phyloP scores from a whole-genome alignment of 371 early-diverging fungal genomes.

The Mortierella sp. region DNA sequence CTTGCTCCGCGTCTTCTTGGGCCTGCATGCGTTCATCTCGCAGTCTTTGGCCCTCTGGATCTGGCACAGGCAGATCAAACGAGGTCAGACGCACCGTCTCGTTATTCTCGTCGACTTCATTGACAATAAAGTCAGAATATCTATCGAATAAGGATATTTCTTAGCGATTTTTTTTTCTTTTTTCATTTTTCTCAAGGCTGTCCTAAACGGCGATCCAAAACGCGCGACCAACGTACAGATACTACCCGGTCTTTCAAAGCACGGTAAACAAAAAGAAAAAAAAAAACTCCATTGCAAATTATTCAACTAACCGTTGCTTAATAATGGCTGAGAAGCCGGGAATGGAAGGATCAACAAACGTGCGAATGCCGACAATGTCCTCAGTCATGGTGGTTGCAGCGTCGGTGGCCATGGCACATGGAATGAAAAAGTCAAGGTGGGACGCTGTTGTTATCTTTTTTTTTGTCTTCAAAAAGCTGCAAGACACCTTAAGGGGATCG shows the following conservation, averaged over 20 bases:
- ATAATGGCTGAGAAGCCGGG: conserved; percentile 80
- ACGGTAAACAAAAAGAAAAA: neutral
- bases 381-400: conserved; percentile 57
- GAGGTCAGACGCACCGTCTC: conserved; percentile 73
- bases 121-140: conserved; percentile 90
- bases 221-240: too few relatives aligned
- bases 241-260: too few relatives aligned
- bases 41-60: conserved; percentile 15
- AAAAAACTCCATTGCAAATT: neutral
- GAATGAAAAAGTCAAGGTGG: neutral
- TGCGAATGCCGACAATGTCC: conserved; percentile 80
- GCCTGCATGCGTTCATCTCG: conserved; percentile 26
- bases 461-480: too few relatives aligned
- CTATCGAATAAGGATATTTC: too few relatives aligned
- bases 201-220: too few relatives aligned
- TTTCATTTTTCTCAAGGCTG: too few relatives aligned
- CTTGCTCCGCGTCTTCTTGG: conserved; percentile 40
- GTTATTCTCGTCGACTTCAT: conserved; percentile 89
- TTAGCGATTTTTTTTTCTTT: too few relatives aligned
- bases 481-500: too few relatives aligned
- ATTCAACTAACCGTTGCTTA: conserved; percentile 72
- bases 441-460: neutral
- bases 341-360: conserved; percentile 71
- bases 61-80: conserved; percentile 50
- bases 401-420: conserved; percentile 32